Evolutionary conservation across 169 alveolate species (phyloP).

Genomic region (Plasmodium gaboni): DNA sequence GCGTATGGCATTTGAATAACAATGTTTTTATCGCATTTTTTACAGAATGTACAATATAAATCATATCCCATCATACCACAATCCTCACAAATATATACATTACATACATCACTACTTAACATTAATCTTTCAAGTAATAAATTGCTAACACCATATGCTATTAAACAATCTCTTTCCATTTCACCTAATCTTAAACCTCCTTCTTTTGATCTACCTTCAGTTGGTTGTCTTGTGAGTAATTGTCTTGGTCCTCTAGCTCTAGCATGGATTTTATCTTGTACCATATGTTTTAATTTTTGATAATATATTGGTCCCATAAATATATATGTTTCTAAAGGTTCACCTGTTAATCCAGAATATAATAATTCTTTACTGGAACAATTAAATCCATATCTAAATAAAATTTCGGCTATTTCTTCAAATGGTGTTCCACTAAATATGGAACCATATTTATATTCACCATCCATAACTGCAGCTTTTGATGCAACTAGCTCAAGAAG

Average conservation of each 20-base stretch:
- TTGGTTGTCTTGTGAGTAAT: slow-evolving; percentile 99
- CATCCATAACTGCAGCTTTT: slow-evolving; percentile 96
- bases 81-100: slow-evolving; percentile 95
- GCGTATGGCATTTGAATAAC: slow-evolving; percentile 96
- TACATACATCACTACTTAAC: slow-evolving; percentile 97
- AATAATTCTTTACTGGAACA: slow-evolving; percentile 94
- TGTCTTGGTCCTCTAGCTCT: slow-evolving; percentile 99
- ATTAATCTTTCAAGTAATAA: slow-evolving; percentile 97
- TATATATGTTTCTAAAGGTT: slow-evolving; percentile 95
- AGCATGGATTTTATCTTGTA: slow-evolving; percentile 98
- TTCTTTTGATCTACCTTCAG: slow-evolving; percentile 99
- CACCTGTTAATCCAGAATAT: slow-evolving; percentile 98
- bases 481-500: slow-evolving; percentile 97
- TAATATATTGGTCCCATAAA: slow-evolving; percentile 99
- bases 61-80: slow-evolving; percentile 97
- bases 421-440: slow-evolving; percentile 97
- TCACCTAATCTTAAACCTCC: slow-evolving; percentile 99
- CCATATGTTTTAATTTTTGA: slow-evolving; percentile 99
- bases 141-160: slow-evolving; percentile 99
- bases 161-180: slow-evolving; percentile 99
- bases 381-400: slow-evolving; percentile 96
- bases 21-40: slow-evolving; percentile 80
- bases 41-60: slow-evolving; percentile 95
- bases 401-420: slow-evolving; percentile 92
- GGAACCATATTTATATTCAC: slow-evolving; percentile 97